Conservation (phyloP, 345 rosid species). For the Eucalyptus brandiana region DNA sequence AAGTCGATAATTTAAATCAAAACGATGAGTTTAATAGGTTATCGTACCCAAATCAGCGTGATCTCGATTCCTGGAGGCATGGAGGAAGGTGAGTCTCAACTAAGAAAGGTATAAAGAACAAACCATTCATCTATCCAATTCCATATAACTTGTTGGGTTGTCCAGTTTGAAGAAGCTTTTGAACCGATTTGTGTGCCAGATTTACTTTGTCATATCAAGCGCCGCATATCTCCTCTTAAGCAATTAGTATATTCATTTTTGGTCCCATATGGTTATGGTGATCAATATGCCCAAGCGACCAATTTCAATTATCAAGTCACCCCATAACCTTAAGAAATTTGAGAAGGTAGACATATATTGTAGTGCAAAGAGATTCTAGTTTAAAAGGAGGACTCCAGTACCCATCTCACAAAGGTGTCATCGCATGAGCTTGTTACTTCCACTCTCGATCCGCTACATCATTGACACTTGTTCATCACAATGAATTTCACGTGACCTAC, state of each 20-base stretch:
- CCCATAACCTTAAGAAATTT: neutral
- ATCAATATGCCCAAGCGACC: neutral
- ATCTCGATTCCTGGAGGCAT: too few relatives aligned
- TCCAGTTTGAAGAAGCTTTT: too few relatives aligned
- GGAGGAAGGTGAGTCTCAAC: too few relatives aligned
- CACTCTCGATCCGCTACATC: fast-evolving
- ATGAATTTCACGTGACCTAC: too few relatives aligned
- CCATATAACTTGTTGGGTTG: too few relatives aligned
- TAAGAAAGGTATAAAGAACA: too few relatives aligned
- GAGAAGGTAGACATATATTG: neutral
- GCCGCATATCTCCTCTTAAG: neutral
- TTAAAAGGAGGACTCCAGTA: too few relatives aligned
- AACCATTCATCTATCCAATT: fast-evolving
- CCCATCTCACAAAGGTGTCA: too few relatives aligned
- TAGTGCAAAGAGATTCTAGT: too few relatives aligned
- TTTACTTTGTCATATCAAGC: too few relatives aligned
- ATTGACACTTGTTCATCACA: too few relatives aligned
- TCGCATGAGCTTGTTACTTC: fast-evolving
- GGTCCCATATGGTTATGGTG: neutral
- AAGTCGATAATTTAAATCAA: neutral
- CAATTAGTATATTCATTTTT: neutral
- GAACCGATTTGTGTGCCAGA: fast-evolving
- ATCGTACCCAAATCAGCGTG: neutral
- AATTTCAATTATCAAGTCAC: neutral
- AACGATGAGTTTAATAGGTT: neutral